Percentiles rank a stretch among this genome's conserved stretches.
phyloP scores from a whole-genome alignment of 2,329 filamentous ascomycete species.

The Claviceps sp. region DNA sequence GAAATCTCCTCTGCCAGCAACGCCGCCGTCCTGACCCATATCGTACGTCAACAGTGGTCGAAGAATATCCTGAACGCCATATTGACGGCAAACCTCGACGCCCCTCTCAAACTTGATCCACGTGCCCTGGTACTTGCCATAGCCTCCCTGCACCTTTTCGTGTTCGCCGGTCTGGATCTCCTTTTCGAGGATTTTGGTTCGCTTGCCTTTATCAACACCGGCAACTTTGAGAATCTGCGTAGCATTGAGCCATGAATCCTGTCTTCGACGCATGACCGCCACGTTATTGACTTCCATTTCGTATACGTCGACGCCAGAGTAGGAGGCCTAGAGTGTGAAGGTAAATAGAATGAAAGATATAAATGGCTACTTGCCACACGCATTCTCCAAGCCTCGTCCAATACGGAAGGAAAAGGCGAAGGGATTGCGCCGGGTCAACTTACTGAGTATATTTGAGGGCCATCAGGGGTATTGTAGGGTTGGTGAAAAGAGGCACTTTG shows the following conservation, averaged over 20 bases:
- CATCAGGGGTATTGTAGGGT: conserved; percentile 23
- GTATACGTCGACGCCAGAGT: conserved; percentile 92
- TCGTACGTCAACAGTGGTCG: conserved; percentile 68
- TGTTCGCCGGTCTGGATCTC: conserved; percentile 94
- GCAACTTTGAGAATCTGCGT: conserved; percentile 97
- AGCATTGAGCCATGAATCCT: conserved; percentile 93
- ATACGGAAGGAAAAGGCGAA: background rate
- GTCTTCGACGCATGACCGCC: conserved; percentile 88
- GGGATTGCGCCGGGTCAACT: conserved; percentile 9
- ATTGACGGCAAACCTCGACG: conserved; percentile 76
- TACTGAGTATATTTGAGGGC: conserved; percentile 51
- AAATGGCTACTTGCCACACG: background rate
- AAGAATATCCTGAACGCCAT: conserved; percentile 63
- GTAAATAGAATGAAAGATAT: background rate
- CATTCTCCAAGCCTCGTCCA: no score
- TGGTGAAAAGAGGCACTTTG: conserved; percentile 24
- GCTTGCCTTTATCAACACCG: conserved; percentile 91
- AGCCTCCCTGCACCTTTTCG: conserved; percentile 96
- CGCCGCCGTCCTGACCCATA: conserved; percentile 60
- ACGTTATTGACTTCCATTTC: conserved; percentile 95
- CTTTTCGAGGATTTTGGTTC: conserved; percentile 95
- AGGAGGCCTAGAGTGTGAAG: conserved; percentile 49
- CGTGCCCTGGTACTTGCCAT: conserved; percentile 97
- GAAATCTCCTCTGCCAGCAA: conserved; percentile 59
- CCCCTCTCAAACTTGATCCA: conserved; percentile 95